Evolutionary conservation across 2,329 filamentous ascomycete genomes (phyloP).

Genomic region (Xylaria sp.): DNA sequence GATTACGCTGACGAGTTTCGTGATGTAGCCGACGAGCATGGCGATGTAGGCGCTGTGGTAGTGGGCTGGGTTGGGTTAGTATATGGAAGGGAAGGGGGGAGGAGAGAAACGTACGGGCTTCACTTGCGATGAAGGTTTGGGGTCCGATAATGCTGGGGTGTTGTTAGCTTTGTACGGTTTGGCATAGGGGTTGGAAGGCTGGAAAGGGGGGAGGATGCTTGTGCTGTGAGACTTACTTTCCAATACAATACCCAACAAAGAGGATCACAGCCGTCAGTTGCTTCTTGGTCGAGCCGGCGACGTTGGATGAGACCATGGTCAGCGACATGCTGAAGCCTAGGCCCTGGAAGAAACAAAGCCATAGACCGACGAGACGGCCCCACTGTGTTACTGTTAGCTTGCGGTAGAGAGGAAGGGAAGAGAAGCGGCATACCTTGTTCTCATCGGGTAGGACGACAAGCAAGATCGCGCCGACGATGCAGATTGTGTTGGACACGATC

Average conservation of each 20-base stretch:
- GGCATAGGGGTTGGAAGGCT: background rate
- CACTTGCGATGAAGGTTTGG: slow-evolving; percentile 27
- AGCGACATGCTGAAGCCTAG: slow-evolving; percentile 32
- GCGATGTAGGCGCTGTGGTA: slow-evolving; percentile 33
- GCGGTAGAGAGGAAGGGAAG: background rate
- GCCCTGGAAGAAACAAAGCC: slow-evolving; percentile 40
- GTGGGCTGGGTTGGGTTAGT: slow-evolving; percentile 17
- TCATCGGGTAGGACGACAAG: slow-evolving; percentile 45
- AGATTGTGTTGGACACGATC: slow-evolving; percentile 50
- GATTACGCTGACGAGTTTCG: slow-evolving; percentile 28
- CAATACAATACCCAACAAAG: slow-evolving; percentile 32
- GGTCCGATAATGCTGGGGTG: slow-evolving; percentile 29
- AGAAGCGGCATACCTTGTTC: slow-evolving; percentile 37
- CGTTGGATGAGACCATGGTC: slow-evolving; percentile 32
- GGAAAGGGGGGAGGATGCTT: background rate
- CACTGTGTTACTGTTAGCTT: slow-evolving; percentile 32
- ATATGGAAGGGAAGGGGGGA: background rate
- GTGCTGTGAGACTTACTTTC: slow-evolving; percentile 22
- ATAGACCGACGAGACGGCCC: slow-evolving; percentile 52
- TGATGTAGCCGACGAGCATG: slow-evolving; percentile 31
- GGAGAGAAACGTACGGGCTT: slow-evolving; percentile 24
- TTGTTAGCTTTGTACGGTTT: background rate
- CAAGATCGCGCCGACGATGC: slow-evolving; percentile 47
- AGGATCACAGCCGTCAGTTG: slow-evolving; percentile 29
- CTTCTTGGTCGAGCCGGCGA: slow-evolving; percentile 34